Evolutionary conservation across 495 filamentous ascomycete genomes (phyloP), one percentile per base, ranked within the genome.

Genomic region (Venustampulla echinocandica): DNA sequence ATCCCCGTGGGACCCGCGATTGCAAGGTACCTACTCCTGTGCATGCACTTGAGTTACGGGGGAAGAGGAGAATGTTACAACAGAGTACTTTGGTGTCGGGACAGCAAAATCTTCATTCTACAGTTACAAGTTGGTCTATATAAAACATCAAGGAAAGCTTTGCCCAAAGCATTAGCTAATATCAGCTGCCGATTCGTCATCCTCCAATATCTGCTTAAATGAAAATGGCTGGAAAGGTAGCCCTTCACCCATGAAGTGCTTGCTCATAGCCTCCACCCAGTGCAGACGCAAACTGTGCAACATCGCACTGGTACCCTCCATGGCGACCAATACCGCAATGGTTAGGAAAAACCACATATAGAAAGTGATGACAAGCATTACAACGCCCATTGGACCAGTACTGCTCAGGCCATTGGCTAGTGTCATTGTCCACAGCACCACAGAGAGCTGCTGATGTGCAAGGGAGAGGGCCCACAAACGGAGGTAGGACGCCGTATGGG

Each of bases 251-350:
- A 96, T 84, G 69, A 96, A 95, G 71, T 96, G 94, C 68, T 98
- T 98, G 68, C 87, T 92, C 80, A 97, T 96, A n/a, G 92, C 89
- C 64, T 99, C 92, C 47, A 99, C 92, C 92, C 92, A 99, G 60
- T 96, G 93, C 47, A 99, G 75, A 71, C 92, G 79, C 54, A 99
- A 73, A 49, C 84, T 88, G 66, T 97, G 93, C 70, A 95, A 76
- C 86, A 92, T 90, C 39, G 86, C 86, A 62, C 80, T 83, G 22
- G 84, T 89, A 38, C 86, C 86, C 59, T 92, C 86, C 85, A 92
- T 92, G 43, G 86, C 70, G 2, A 71, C 66, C 41, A 71, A 49
- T 13, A 71, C 64, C 15, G 61, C 59, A 36, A 71, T 55, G 25
- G 66, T 94, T 41, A 95, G 76, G 52, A 75, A 70, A 60, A 98